A percentile compares a stretch with the other conserved stretches of the same genome.
These are phyloP conservation scores for Phytopythium kandeliae DNA, from an alignment of 352 stramenopile species.

Conservation along the genomic window DNA sequence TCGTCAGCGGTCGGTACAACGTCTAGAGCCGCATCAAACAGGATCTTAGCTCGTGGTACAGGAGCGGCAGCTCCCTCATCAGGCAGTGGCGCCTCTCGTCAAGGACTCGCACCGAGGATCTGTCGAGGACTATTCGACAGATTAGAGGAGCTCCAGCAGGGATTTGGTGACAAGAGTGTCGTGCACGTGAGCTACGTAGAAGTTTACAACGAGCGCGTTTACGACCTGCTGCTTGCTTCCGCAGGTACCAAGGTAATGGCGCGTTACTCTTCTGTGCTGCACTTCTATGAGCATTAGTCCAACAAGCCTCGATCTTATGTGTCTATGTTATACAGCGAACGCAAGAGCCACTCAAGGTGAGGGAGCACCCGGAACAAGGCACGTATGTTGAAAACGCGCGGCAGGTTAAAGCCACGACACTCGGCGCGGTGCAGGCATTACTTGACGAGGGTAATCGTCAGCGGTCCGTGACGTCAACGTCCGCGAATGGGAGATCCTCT, in stretches of 20 bases:
- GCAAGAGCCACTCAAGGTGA: conserved; percentile 48
- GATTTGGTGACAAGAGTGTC: conserved; percentile 10
- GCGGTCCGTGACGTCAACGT: conserved; percentile 43
- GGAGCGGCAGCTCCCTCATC: background rate
- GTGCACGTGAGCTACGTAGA: conserved; percentile 78
- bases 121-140: conserved; percentile 56
- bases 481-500: conserved; percentile 38
- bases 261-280: background rate
- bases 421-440: conserved; percentile 43
- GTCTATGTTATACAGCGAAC: conserved; percentile 16
- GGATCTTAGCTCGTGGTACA: background rate
- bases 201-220: conserved; percentile 75
- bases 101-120: conserved; percentile 57
- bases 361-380: conserved; percentile 66
- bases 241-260: conserved; percentile 15
- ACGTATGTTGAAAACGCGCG: conserved; percentile 59
- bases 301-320: background rate
- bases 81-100: conserved; percentile 1
- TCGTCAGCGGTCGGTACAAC: background rate
- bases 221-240: conserved; percentile 43
- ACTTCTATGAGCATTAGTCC: background rate
- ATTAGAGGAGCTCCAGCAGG: conserved; percentile 22
- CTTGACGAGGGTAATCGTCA: conserved; percentile 58
- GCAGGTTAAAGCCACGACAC: conserved; percentile 37
- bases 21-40: background rate